Evolutionary conservation across 2,329 filamentous ascomycete species (phyloP), one percentile per base, ranked within the genome.

Genomic region (Plectosphaerella cucumerina): DNA sequence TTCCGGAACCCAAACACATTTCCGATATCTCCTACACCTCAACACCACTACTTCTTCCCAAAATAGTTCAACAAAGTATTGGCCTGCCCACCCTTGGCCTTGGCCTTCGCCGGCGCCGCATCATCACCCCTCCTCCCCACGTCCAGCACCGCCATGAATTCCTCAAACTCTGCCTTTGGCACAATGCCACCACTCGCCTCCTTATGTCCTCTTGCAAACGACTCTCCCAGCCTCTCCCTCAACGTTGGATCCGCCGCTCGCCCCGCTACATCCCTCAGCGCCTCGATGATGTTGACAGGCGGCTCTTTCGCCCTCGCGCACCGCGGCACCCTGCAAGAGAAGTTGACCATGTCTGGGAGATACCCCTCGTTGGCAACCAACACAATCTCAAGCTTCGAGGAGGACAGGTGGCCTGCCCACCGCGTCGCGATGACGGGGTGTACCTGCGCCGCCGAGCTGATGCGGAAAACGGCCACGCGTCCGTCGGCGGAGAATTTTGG

Each of bases 301-400:
- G 76, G 74, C 15, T 81, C 75, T 23, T 72, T 68, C 15, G 65
- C 71, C 52, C 76, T 68, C 2, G 83, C 84, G 51, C 75, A 78
- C 44, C 76, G 71, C 0, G 84, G 75, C 6, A 87, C 68, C 2
- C 85, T 76, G 55, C 85, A 87, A 1, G 81, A 85, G 65, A 88
- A 88, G 59, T 86, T 85, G 21, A 88, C 83, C 62, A 80, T 76
- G 2, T 72, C 82, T 0, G 78, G 75, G 0, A 85, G 61, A 56
- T 87, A 88, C 0, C 84, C 84, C 50, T 83, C 78, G 50, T 89
- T 88, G 0, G 84, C 85, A 4, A 84, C 83, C 57, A 87, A 71
- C 8, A 89, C 72, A 1, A 87, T 80, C 58, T 87, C 78, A 1
- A 87, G 70, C 49, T 76, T 77, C 45, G 76, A 70, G 1, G 80